Evolutionary conservation across 441 rosid genomes (phyloP).

Genomic region (Arabidopsis hybrid): DNA sequence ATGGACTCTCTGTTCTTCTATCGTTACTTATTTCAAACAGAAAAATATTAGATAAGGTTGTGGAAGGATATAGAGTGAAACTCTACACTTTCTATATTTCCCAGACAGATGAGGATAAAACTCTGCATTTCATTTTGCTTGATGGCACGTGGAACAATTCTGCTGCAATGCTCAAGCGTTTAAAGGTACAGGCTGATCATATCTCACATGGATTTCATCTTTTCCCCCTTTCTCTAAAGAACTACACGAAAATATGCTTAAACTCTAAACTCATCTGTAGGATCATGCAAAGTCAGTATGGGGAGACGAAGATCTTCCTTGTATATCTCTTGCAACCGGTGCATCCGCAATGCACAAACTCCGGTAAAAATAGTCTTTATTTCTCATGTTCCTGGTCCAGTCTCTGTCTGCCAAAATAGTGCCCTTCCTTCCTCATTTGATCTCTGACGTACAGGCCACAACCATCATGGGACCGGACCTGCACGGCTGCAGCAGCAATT

Average conservation of each 20-base stretch:
- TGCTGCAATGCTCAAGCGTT: conserved; percentile 89
- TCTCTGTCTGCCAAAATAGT: conserved; percentile 14
- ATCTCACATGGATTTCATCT: conserved; percentile 15
- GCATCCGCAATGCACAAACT: conserved; percentile 95
- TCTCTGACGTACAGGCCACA: conserved; percentile 68
- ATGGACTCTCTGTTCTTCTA: conserved; percentile 14
- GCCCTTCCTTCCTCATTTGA: conserved; percentile 20
- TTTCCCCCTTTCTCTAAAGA: conserved; percentile 8
- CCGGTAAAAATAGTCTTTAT: conserved; percentile 54
- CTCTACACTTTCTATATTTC: conserved; percentile 27
- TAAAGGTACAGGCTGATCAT: conserved; percentile 57
- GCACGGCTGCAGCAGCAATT: conserved; percentile 90
- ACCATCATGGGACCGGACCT: conserved; percentile 95
- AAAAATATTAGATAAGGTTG: not conserved
- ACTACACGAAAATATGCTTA: conserved; percentile 7
- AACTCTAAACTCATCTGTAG: conserved; percentile 45
- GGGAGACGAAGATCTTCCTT: conserved; percentile 79
- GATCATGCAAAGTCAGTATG: conserved; percentile 76
- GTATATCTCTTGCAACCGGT: conserved; percentile 74
- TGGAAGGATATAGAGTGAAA: conserved; percentile 11
- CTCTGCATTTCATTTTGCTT: conserved; percentile 75
- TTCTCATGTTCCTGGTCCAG: conserved; percentile 10
- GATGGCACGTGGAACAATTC: conserved; percentile 99
- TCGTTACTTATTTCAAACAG: not conserved
- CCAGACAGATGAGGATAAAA: conserved; percentile 55